Evolutionary conservation across 2,329 filamentous ascomycete genomes (phyloP).

Genomic region (Colletotrichum sp.): DNA sequence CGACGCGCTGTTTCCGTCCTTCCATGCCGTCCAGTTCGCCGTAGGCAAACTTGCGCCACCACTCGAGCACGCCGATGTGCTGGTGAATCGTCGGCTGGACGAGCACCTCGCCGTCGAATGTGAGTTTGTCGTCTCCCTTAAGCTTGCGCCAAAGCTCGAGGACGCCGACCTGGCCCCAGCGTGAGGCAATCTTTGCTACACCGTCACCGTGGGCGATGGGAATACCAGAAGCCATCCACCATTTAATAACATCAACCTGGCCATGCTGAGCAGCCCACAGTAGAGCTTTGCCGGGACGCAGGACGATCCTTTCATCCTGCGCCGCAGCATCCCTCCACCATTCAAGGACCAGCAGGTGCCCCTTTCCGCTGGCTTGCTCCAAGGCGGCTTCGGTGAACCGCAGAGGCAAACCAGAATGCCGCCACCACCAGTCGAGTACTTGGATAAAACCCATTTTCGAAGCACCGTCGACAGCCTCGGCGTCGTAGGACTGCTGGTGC

Average conservation of each 20-base stretch:
- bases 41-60: constrained; percentile 80
- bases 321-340: constrained; percentile 85
- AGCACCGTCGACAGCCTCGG: constrained; percentile 85
- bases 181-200: constrained; percentile 83
- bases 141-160: constrained; percentile 80
- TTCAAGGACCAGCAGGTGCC: constrained; percentile 84
- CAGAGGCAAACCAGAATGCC: constrained; percentile 75
- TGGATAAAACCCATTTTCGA: constrained; percentile 85
- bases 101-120: constrained; percentile 83
- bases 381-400: constrained; percentile 88
- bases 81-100: constrained; percentile 88
- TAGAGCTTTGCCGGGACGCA: constrained; percentile 86
- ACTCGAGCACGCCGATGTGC: constrained; percentile 84
- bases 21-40: constrained; percentile 60
- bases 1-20: constrained; percentile 70
- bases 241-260: constrained; percentile 76
- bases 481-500: constrained; percentile 70
- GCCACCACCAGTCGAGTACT: constrained; percentile 91
- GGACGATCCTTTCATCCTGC: constrained; percentile 61
- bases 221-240: constrained; percentile 87
- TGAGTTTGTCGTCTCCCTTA: constrained; percentile 69
- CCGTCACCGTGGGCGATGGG: constrained; percentile 80
- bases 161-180: constrained; percentile 83
- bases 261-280: constrained; percentile 85
- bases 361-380: constrained; percentile 85